These are phyloP conservation scores for Fusarium pseudograminearum DNA, from an alignment of 2,329 filamentous ascomycete species.

Conservation along the genomic window DNA sequence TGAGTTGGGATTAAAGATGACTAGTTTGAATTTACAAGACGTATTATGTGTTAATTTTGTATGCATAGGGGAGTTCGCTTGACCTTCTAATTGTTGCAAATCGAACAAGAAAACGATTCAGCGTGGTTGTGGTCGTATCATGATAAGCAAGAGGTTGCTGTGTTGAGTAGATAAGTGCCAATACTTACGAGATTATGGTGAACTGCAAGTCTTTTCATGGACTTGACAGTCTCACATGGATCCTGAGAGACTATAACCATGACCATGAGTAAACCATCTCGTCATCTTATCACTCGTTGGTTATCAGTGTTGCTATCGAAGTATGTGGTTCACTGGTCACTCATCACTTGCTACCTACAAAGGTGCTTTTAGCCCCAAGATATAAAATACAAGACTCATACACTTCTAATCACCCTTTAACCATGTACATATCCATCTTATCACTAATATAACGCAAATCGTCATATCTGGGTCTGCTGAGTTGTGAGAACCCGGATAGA, in stretches of 20 bases:
- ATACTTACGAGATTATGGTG: too few relatives aligned
- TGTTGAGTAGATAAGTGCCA: background rate
- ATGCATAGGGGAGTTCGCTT: fast-evolving
- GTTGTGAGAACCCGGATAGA: slow-evolving; percentile 47
- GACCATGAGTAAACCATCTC: background rate
- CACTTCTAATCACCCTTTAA: fast-evolving
- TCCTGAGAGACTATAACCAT: fast-evolving
- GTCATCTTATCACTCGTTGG: background rate
- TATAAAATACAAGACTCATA: slow-evolving; percentile 8
- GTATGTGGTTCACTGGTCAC: background rate
- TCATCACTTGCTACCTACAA: background rate
- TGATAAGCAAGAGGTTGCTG: background rate
- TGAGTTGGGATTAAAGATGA: too few relatives aligned
- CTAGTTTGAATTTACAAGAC: slow-evolving; percentile 21
- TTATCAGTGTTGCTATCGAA: background rate
- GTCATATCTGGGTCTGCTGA: slow-evolving; percentile 8
- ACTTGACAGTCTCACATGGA: background rate
- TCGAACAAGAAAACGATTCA: fast-evolving
- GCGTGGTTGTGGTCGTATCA: background rate
- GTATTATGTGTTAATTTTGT: background rate
- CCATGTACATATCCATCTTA: slow-evolving; percentile 13
- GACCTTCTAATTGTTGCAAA: fast-evolving
- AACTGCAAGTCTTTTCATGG: background rate
- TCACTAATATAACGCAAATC: slow-evolving; percentile 8
- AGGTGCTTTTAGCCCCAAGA: slow-evolving; percentile 3